Evolutionary conservation across 1,284 basidiomycete species (phyloP), one percentile per base, ranked within the genome.

Genomic region (Polyporus tsugae): DNA sequence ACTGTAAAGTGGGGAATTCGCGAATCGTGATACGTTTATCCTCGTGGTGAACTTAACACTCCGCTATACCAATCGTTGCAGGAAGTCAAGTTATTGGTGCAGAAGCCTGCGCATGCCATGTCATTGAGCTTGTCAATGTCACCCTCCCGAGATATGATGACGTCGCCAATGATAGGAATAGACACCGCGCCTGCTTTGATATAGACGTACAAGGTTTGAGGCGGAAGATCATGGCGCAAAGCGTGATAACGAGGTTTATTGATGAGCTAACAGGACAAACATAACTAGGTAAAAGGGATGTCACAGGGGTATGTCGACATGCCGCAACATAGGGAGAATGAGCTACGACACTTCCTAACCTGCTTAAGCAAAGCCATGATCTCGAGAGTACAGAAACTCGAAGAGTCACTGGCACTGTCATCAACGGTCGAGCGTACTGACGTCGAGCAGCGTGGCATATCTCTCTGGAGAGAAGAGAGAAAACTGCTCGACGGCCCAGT

Each of bases 401-500:
- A 65, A 75, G 76, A 77, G 78, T 81, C 79, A 78, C 81, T 82
- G 81, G 81, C 81, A 82, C 81, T 81, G 80, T 79, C 73, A 60
- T 75, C 81, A 75, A 81, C 77, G 79, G 80, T 82, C 61, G 80
- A 74, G 74, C 58, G 73, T 64, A 69, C 77, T 78, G 49, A 70
- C 81, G 75, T 80, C 80, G 81, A 78, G 73, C 80, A 81, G 81
- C 81, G 81, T 82, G 81, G 81, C 81, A 81, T 80, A 60, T 79
- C 77, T 79, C 79, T 78, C 78, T 78, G 72, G 67, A 66, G 63
- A 66, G 72, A 71, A 72, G 63, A 63, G 35, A 68, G 42, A 59
- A 64, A 64, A 64, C 13, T 41, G 35, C 39, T 39, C 61, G 42
- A 42, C 11, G 25, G 41, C 33, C 25, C 35, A 10, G 42, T 25